phyloP scores from a whole-genome alignment of 1,139 yeast species.

The Schwanniomyces etchellsii region DNA sequence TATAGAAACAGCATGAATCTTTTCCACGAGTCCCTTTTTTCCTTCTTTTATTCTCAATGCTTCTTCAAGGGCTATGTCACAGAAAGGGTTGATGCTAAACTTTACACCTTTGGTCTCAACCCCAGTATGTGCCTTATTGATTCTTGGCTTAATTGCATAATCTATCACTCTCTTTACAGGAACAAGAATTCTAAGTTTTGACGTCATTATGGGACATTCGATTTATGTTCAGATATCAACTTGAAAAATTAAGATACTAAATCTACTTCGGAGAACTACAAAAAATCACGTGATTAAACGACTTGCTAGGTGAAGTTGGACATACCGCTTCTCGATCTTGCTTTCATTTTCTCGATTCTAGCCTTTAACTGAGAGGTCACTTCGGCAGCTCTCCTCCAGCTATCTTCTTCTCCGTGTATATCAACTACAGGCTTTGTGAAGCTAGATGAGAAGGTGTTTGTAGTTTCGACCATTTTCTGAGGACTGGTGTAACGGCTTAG shows the following conservation, averaged over 20 bases:
- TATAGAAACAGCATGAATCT: slow-evolving; percentile 86
- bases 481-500: slow-evolving; percentile 16
- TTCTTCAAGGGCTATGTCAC: slow-evolving; percentile 94
- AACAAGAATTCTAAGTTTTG: slow-evolving; percentile 71
- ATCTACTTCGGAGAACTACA: too few species aligned
- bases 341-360: slow-evolving; percentile 85
- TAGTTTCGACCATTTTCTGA: slow-evolving; percentile 9
- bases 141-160: slow-evolving; percentile 88
- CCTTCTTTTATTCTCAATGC: slow-evolving; percentile 74
- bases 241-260: too few species aligned
- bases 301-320: slow-evolving; percentile 5
- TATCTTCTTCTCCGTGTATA: slow-evolving; percentile 50
- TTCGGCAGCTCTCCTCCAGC: slow-evolving; percentile 88
- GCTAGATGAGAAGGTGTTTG: slow-evolving; percentile 8
- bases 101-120: slow-evolving; percentile 89
- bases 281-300: not conserved
- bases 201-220: slow-evolving; percentile 7
- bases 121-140: slow-evolving; percentile 80
- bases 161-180: slow-evolving; percentile 96
- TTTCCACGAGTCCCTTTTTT: slow-evolving; percentile 67
- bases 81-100: slow-evolving; percentile 92
- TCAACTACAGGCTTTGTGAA: slow-evolving; percentile 16
- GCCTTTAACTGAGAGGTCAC: slow-evolving; percentile 83
- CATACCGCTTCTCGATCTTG: slow-evolving; percentile 36
- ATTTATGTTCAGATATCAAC: not conserved